Evolutionary conservation across 2,329 filamentous ascomycete species (phyloP).

Genomic region (Beauveria scarabaeidicola): DNA sequence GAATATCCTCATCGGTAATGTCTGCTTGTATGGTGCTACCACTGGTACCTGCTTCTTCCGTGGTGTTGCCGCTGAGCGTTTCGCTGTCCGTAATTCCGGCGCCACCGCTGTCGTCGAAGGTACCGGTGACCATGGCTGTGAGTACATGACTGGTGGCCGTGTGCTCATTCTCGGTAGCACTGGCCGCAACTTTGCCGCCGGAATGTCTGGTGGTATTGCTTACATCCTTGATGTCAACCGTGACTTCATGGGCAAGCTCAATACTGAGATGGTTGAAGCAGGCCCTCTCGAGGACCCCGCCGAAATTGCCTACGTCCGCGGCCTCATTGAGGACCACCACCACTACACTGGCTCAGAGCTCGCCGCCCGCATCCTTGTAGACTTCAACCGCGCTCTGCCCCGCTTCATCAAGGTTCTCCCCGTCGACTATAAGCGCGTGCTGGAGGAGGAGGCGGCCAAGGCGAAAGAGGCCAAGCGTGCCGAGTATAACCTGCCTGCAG

Average conservation of each 20-base stretch:
- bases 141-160: constrained; percentile 98
- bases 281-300: constrained; percentile 72
- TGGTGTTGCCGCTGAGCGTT: constrained; percentile 90
- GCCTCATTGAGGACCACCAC: constrained; percentile 91
- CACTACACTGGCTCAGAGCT: constrained; percentile 96
- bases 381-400: constrained; percentile 84
- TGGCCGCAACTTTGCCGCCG: constrained; percentile 93
- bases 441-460: constrained; percentile 78
- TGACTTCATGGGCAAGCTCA: constrained; percentile 89
- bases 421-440: constrained; percentile 90
- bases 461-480: constrained; percentile 76
- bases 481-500: constrained; percentile 70
- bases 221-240: constrained; percentile 85
- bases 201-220: constrained; percentile 97
- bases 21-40: constrained; percentile 91
- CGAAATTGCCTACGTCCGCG: constrained; percentile 84
- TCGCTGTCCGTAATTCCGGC: constrained; percentile 93
- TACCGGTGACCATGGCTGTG: constrained; percentile 90
- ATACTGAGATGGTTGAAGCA: constrained; percentile 95
- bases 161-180: constrained; percentile 79
- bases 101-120: constrained; percentile 94
- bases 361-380: constrained; percentile 84
- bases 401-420: constrained; percentile 92
- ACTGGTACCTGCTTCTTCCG: constrained; percentile 92
- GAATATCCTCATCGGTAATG: constrained; percentile 88